Percentiles rank a stretch among this genome's conserved stretches.
Conservation (phyloP, 2,329 filamentous ascomycete species). For the Aspergillus sp. region DNA sequence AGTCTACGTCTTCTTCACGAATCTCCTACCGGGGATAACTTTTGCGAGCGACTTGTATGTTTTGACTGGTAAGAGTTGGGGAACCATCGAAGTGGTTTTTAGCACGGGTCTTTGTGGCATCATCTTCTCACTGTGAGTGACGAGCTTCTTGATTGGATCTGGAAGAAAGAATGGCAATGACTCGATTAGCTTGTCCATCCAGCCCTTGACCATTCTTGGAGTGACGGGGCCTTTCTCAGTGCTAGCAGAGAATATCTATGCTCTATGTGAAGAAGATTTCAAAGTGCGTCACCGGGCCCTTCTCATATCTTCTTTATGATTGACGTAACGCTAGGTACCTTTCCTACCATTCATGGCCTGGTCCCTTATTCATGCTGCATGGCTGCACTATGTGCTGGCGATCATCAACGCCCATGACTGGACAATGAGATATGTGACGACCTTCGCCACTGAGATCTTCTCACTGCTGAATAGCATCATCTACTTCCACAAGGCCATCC, state of each 20-base stretch:
- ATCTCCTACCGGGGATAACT: constrained; percentile 65
- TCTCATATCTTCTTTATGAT: background rate
- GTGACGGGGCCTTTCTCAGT: constrained; percentile 69
- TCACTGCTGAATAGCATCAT: constrained; percentile 66
- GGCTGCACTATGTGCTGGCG: constrained; percentile 65
- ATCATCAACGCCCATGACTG: constrained; percentile 68
- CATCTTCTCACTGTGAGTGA: constrained; percentile 57
- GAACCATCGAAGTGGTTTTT: constrained; percentile 66
- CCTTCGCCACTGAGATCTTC: constrained; percentile 66
- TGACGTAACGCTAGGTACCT: constrained; percentile 28
- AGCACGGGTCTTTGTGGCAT: constrained; percentile 65
- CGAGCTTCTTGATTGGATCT: background rate
- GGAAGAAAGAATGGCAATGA: background rate
- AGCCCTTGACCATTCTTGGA: constrained; percentile 65
- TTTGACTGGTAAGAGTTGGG: constrained; percentile 63
- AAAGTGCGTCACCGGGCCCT: constrained; percentile 39
- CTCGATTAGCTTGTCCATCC: constrained; percentile 51
- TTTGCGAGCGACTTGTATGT: constrained; percentile 66
- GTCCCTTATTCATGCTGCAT: constrained; percentile 64
- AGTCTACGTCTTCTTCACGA: constrained; percentile 67
- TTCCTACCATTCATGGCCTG: constrained; percentile 69
- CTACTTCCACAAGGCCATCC: constrained; percentile 67
- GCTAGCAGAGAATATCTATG: constrained; percentile 64
- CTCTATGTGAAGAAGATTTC: constrained; percentile 56
- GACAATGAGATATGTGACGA: constrained; percentile 70